Percentiles rank a stretch among this genome's conserved stretches.
Evolutionary conservation across 176 grass and related monocot species (phyloP).

Genomic region (Stipa capillata): DNA sequence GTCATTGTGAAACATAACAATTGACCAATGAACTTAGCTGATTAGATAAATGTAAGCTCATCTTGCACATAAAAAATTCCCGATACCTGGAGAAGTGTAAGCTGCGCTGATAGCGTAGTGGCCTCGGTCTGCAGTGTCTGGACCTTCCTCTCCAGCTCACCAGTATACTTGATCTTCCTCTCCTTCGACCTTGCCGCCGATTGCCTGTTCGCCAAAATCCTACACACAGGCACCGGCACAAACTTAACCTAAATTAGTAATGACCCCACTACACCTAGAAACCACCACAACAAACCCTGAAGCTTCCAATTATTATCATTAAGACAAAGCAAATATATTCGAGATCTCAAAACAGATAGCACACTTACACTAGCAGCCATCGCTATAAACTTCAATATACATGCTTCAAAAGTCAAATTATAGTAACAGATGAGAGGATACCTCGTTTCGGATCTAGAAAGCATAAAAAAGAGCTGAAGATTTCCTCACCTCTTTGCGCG

Average conservation of each 20-base stretch:
- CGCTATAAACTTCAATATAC: not conserved
- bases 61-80: not conserved
- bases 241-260: not conserved
- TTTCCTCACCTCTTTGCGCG: slow-evolving; percentile 73
- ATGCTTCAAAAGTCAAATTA: not conserved
- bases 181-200: slow-evolving; percentile 92
- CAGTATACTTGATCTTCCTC: slow-evolving; percentile 83
- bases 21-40: not conserved
- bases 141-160: slow-evolving; percentile 91
- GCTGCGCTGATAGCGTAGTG: slow-evolving; percentile 86
- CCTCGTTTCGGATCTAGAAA: slow-evolving; percentile 1
- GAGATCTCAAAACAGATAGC: not conserved
- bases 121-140: slow-evolving; percentile 98
- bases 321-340: not conserved
- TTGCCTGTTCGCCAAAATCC: slow-evolving; percentile 95
- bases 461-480: not conserved
- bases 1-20: not conserved
- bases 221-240: slow-evolving; percentile 9
- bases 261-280: not conserved
- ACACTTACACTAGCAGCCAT: not conserved
- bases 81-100: slow-evolving; percentile 86
- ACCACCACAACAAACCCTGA: not conserved
- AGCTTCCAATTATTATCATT: not conserved
- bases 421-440: not conserved
- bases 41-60: slow-evolving; percentile 1